Base-by-base conservation (phyloP, 352 stramenopile genomes). In the Globisporangium ultimum region DNA sequence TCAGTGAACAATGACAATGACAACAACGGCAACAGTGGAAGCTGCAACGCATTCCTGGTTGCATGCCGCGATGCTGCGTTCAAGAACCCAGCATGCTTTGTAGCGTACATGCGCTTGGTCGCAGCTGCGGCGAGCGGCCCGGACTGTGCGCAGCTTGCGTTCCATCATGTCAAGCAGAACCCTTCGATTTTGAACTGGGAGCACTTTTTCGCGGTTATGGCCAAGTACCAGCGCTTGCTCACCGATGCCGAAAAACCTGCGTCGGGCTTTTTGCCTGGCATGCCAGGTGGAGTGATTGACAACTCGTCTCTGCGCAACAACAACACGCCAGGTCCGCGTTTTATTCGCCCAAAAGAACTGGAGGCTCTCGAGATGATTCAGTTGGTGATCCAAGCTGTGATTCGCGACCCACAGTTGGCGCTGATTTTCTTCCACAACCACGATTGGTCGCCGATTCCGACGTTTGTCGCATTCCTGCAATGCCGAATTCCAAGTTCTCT, bases 361-460 rank as follows among this genome's bases (percentile, higher is more conserved):
- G 80, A 95, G 48, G 86, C 84, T 32, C 67, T 95, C 17, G 81
- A 93, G 69, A 72, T 76, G 17, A 95, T 95, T 49, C 83, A 93
- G 45, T 64, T 74, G 18, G 70, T 95, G 24, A 89, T 95, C 48
- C 86, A 93, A 48, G 71, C 81, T 22, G 83, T 95, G 34, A 78
- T 95, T 20, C 70, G 70, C 28, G 81, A 93, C 55, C 71, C 73
- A 54, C 80, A 91, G 48, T 68, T 95, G 34, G 84, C 82, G 17
- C 62, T 90, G 7, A 86, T 92, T 20, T 93, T 95, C 59, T 91
- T 93, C 68, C 82, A 93, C 71, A 92, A 92, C 60, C 86, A 91
- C 42, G 83, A 93, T 51, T 91, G 80, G 80, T 86, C 83, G 42
- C 82, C 84, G 15, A 87, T 95, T 40, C 72, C 84, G 51, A 90